phyloP scores from a whole-genome alignment of 2,329 filamentous ascomycete genomes.

The Clarireedia monteithiana region DNA sequence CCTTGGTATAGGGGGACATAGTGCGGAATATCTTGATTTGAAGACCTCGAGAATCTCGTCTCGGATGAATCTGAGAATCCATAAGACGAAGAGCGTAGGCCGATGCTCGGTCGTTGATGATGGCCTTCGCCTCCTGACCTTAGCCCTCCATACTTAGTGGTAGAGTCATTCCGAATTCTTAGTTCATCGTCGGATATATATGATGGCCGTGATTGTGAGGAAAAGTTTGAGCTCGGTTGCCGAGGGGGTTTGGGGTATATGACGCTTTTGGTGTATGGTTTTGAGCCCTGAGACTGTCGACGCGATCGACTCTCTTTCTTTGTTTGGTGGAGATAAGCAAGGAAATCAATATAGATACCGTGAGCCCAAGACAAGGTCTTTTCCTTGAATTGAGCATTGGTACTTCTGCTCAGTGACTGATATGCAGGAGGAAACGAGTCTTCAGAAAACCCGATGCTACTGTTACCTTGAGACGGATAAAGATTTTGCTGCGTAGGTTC shows the following conservation, averaged over 20 bases:
- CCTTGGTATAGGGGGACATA: conserved; percentile 23
- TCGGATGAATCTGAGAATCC: conserved; percentile 8
- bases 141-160: background rate
- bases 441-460: conserved; percentile 1
- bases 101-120: background rate
- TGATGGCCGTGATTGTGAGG: conserved; percentile 14
- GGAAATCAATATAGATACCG: conserved; percentile 61
- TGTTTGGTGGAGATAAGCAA: conserved; percentile 54
- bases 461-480: conserved; percentile 3
- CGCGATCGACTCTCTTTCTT: conserved; percentile 38
- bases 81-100: conserved; percentile 3
- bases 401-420: conserved; percentile 19
- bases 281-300: conserved; percentile 28
- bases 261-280: conserved; percentile 39
- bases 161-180: background rate
- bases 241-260: conserved; percentile 44
- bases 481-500: conserved; percentile 4
- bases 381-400: conserved; percentile 52
- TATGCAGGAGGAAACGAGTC: conserved; percentile 19
- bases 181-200: background rate
- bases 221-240: conserved; percentile 24
- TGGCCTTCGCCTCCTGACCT: background rate
- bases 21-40: conserved; percentile 21
- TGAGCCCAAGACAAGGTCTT: conserved; percentile 64
- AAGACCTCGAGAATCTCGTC: conserved; percentile 10